Percentiles rank a stretch among this genome's conserved stretches.
phyloP scores from a whole-genome alignment of 352 stramenopile genomes.

The Salisapilia sapeloensis region DNA sequence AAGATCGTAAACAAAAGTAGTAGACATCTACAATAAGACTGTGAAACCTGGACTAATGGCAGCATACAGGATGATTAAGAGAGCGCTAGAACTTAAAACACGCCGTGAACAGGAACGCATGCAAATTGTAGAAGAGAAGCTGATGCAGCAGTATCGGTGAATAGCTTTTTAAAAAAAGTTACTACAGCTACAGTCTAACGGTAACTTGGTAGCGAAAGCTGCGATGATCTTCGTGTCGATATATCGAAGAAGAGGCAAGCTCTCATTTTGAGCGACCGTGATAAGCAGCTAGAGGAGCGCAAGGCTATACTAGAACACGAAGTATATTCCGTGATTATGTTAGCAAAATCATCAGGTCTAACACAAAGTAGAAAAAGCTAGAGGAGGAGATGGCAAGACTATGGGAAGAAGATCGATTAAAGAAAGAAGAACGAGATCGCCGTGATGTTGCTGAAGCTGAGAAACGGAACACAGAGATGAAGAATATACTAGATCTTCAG shows the following conservation, averaged over 20 bases:
- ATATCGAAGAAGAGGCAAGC: slow-evolving; percentile 48
- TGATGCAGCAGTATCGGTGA: slow-evolving; percentile 56
- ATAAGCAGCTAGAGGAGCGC: slow-evolving; percentile 38
- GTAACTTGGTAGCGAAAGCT: slow-evolving; percentile 24
- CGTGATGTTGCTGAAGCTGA: slow-evolving; percentile 21
- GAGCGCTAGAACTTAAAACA: slow-evolving; percentile 50
- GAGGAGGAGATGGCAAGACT: slow-evolving; percentile 48
- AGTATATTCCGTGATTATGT: slow-evolving; percentile 5
- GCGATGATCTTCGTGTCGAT: slow-evolving; percentile 37
- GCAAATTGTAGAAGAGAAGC: slow-evolving; percentile 54
- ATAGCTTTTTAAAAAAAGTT: slow-evolving; percentile 1
- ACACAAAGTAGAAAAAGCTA: slow-evolving; percentile 6
- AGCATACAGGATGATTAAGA: slow-evolving; percentile 42
- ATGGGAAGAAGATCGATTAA: slow-evolving; percentile 49
- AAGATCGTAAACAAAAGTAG: slow-evolving; percentile 66
- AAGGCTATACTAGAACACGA: slow-evolving; percentile 23
- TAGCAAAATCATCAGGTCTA: too few species aligned
- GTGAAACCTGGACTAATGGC: neutral
- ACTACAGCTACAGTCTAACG: neutral
- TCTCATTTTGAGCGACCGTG: slow-evolving; percentile 35
- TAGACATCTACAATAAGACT: slow-evolving; percentile 1
- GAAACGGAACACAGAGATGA: slow-evolving; percentile 53
- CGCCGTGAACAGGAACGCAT: slow-evolving; percentile 35
- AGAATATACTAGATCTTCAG: slow-evolving; percentile 56
- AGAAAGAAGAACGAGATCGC: slow-evolving; percentile 57